Percentiles rank a stretch among this genome's conserved stretches.
phyloP scores from a whole-genome alignment of 805 yeast genomes.

The Blastobotrys chiropterorum region DNA sequence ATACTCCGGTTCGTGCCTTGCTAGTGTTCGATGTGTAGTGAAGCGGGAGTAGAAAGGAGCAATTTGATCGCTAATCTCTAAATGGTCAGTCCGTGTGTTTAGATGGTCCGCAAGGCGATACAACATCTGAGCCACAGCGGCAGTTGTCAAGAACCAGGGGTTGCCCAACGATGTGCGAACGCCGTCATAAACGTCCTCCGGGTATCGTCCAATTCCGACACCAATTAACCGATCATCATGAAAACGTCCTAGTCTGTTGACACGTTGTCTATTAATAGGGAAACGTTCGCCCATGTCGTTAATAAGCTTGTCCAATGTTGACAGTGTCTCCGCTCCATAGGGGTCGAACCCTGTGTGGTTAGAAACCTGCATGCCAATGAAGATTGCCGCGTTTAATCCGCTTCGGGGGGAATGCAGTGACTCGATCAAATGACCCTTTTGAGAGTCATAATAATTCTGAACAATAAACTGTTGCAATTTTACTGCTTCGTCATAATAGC shows the following conservation, averaged over 20 bases:
- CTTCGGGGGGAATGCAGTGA: slow-evolving; percentile 55
- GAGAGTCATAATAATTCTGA: slow-evolving; percentile 17
- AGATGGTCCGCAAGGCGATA: slow-evolving; percentile 28
- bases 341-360: slow-evolving; percentile 19
- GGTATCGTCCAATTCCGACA: slow-evolving; percentile 82
- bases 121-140: slow-evolving; percentile 30
- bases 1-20: slow-evolving; percentile 11
- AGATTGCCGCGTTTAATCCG: slow-evolving; percentile 75
- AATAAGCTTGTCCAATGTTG: slow-evolving; percentile 51
- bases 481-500: slow-evolving; percentile 5
- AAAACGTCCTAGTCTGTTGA: slow-evolving; percentile 8
- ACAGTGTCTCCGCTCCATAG: slow-evolving; percentile 26
- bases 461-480: slow-evolving; percentile 12
- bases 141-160: slow-evolving; percentile 76
- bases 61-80: slow-evolving; percentile 11
- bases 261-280: slow-evolving; percentile 52
- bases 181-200: slow-evolving; percentile 88
- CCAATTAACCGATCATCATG: slow-evolving; percentile 32
- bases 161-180: slow-evolving; percentile 67
- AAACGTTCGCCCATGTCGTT: slow-evolving; percentile 66
- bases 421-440: slow-evolving; percentile 57
- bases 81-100: slow-evolving; percentile 11
- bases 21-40: slow-evolving; percentile 3
- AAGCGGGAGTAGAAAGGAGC: slow-evolving; percentile 17
- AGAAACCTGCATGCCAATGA: slow-evolving; percentile 39